Percentiles rank a stretch among this genome's conserved stretches.
phyloP scores from a whole-genome alignment of 176 grass and related monocot species.

The Secale cereale region DNA sequence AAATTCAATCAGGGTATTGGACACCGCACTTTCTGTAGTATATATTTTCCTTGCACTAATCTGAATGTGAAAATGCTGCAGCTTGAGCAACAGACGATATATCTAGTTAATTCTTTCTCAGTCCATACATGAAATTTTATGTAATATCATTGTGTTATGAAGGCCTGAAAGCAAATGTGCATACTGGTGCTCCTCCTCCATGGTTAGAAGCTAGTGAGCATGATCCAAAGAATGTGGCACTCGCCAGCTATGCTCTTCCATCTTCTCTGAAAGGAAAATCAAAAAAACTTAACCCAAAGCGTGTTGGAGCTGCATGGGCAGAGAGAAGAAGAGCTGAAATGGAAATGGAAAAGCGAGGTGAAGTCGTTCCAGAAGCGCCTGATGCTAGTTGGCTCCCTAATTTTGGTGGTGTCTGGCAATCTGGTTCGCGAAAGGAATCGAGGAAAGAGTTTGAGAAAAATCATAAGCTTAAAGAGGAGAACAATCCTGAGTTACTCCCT shows the following conservation, averaged over 20 bases:
- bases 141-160: slow-evolving; percentile 28
- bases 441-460: slow-evolving; percentile 82
- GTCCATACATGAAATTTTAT: slow-evolving; percentile 26
- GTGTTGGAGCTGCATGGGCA: slow-evolving; percentile 93
- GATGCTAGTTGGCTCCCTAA: slow-evolving; percentile 89
- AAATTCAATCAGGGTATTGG: slow-evolving; percentile 38
- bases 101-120: slow-evolving; percentile 10
- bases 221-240: slow-evolving; percentile 28
- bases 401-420: slow-evolving; percentile 89
- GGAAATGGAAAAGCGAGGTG: slow-evolving; percentile 69
- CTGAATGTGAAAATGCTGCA: neutral
- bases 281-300: slow-evolving; percentile 79
- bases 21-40: neutral
- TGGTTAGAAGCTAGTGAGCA: slow-evolving; percentile 66
- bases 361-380: slow-evolving; percentile 42
- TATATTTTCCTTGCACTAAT: slow-evolving; percentile 16
- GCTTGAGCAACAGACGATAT: slow-evolving; percentile 13
- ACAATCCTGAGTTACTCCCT: slow-evolving; percentile 30
- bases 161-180: slow-evolving; percentile 82
- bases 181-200: slow-evolving; percentile 74
- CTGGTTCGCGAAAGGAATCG: slow-evolving; percentile 82
- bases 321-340: slow-evolving; percentile 86
- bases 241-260: neutral
- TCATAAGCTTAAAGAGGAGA: slow-evolving; percentile 31
- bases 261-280: slow-evolving; percentile 42